phyloP scores from a whole-genome alignment of 1,139 yeast genomes.

The Kodamaea plutei region DNA sequence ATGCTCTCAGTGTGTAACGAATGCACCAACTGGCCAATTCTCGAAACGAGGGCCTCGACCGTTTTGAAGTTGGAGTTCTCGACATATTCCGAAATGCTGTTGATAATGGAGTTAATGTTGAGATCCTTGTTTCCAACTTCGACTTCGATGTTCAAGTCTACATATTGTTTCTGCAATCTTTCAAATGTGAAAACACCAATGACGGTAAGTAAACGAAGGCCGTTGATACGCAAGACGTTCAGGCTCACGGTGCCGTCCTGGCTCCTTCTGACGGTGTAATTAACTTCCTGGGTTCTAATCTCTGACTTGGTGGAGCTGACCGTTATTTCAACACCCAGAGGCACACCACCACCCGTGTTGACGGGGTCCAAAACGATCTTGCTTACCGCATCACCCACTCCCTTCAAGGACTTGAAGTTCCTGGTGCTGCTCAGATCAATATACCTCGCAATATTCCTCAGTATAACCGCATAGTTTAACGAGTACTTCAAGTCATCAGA shows the following conservation, averaged over 20 bases:
- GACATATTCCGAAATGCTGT: conserved; percentile 52
- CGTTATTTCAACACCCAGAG: conserved; percentile 31
- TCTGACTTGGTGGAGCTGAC: conserved; percentile 51
- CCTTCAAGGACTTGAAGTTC: conserved; percentile 50
- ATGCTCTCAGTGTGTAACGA: conserved; percentile 28
- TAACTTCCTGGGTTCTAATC: conserved; percentile 51
- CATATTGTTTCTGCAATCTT: conserved; percentile 71
- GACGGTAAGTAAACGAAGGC: conserved; percentile 61
- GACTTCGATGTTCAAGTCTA: conserved; percentile 54
- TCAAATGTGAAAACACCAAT: conserved; percentile 94
- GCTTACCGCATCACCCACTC: conserved; percentile 54
- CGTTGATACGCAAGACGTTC: conserved; percentile 47
- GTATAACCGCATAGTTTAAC: conserved; percentile 81
- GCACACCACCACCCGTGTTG: conserved; percentile 48
- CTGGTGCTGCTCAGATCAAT: conserved; percentile 43
- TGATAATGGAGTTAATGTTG: conserved; percentile 35
- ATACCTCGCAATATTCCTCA: conserved; percentile 54
- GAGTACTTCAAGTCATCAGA: conserved; percentile 79
- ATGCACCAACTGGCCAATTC: conserved; percentile 62
- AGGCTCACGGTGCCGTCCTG: conserved; percentile 13
- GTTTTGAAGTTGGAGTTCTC: conserved; percentile 80
- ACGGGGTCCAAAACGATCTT: conserved; percentile 45
- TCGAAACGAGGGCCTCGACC: conserved; percentile 83
- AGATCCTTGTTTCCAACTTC: conserved; percentile 24
- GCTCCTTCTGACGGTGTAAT: conserved; percentile 32